Base-by-base conservation (phyloP, 179 eudicot species). In the Corrigiola litoralis region DNA sequence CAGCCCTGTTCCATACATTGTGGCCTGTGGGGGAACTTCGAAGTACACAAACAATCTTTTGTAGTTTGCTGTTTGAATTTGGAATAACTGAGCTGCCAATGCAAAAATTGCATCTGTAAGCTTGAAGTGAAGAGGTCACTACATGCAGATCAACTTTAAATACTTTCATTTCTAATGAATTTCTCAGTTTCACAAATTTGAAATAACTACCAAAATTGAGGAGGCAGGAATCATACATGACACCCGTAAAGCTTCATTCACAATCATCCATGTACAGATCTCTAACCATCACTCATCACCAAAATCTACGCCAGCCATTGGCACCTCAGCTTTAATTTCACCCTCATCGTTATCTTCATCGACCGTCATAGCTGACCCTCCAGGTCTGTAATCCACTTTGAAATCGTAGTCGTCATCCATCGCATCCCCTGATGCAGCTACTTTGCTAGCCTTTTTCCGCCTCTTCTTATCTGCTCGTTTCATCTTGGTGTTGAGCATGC, bases 401-500 rank as follows among this genome's bases (percentile, higher is more conserved):
- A 90, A 88, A 65, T 90, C 82, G 38, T 90, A 90, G 61, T 84
- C 87, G 13, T 68, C 85, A 48, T 79, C 84, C 82, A 77, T 72
- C 12, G 68, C 82, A 70, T 80, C 86, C 51, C 68, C 86, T 44
- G 75, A 72, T 21, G 84, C 69, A 5, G 76, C 65, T 51, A 53
- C 57, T 63, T 87, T 81, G 47, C 27, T 71, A 36, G 78, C 81
- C 52, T 84, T 90, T 67, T 90, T 94, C 74, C 74, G 76, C 71
- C 71, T 78, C 69, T 86, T 90, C 79, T 86, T 90, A 67, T 81
- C 89, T 1, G 95, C 94, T 72, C 71, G 78, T 70, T 77, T 79
- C 78, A 75, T 17, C 79, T 83, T 89, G 16, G 87, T 78, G 78
- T 90, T 92, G 16, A 87, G 85, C 70, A 92, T 85, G 67, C 92